phyloP scores from a whole-genome alignment of 768 basidiomycete species.

The Boletus coccyginus region DNA sequence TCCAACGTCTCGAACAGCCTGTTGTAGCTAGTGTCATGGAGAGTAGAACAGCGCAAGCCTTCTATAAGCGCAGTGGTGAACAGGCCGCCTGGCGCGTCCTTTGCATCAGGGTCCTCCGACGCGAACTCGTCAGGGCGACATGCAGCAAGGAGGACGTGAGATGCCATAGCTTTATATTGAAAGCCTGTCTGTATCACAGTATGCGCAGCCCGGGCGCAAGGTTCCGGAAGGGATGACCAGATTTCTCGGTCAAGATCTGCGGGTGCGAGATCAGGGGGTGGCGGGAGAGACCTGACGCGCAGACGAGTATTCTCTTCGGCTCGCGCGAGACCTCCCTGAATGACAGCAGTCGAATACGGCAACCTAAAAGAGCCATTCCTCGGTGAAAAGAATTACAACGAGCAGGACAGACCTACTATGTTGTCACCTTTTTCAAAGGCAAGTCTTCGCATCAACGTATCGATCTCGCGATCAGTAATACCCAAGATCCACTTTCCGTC shows the following conservation, averaged over 20 bases:
- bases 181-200: conserved; percentile 7
- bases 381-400: background rate
- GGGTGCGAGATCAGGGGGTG: conserved; percentile 12
- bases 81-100: conserved; percentile 12
- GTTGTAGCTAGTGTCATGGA: conserved; percentile 16
- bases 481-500: conserved; percentile 7
- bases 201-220: conserved; percentile 6
- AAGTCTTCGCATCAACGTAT: conserved; percentile 11
- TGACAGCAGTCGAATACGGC: conserved; percentile 20
- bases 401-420: conserved; percentile 4
- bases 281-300: conserved; percentile 6
- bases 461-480: conserved; percentile 17
- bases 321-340: conserved; percentile 19
- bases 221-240: conserved; percentile 1
- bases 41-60: conserved; percentile 1
- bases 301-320: background rate
- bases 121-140: conserved; percentile 16
- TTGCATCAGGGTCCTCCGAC: conserved; percentile 5
- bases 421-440: conserved; percentile 19
- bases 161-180: conserved; percentile 19
- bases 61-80: conserved; percentile 20
- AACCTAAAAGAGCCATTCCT: conserved; percentile 1
- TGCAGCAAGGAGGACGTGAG: conserved; percentile 21
- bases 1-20: conserved; percentile 11
- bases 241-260: conserved; percentile 11